Base-by-base conservation (phyloP, 75 land plant genomes). In the Selaginella tamariscina region DNA sequence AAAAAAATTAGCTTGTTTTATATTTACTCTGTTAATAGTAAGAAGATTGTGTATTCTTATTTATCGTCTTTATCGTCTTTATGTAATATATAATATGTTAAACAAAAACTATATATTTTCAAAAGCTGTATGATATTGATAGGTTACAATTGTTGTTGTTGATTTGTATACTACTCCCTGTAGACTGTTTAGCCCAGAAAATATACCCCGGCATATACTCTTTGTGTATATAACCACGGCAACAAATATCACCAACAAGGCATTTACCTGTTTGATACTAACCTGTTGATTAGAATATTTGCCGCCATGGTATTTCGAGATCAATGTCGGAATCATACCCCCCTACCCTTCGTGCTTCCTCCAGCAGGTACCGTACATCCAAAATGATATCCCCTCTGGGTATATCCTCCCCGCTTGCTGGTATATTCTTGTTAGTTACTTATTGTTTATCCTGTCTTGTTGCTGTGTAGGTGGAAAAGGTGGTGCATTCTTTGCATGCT, bases 181-280 rank as follows among this genome's bases (percentile, higher is more conserved):
- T 39, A 39, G 68, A 64, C 56, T 65, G 73, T 9, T 55, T 64
- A 18, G 68, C 33, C 56, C 73, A 27, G 55, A 65, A 33, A 64
- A 64, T 28, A 71, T 56, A 33, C 54, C 73, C 9, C 56, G 73
- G 63, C 73, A 71, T 1, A 71, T 44, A 20, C 66, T 71, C 55
- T 56, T 71, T 8, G 73, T 71, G 33, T 71, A 71, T 32, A 71
- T 55, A 44, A 71, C 73, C 73, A 71, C 44, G 29, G 73, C 73
- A 39, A 71, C 67, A 30, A 71, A 29, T 29, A 71, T 56, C 27
- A 71, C 29, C 24, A 71, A 32, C 27, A 71, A 55, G n/a, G 68
- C 73, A 49, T 71, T 71, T 1, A 71, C 66, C 54, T 64, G 31
- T 15, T 15, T 33, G 2, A 71, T 28, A 28, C 65, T 23, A 29